Evolutionary conservation across 257 asterid genomes (phyloP).

Genomic region (Primulina huaijiensis): DNA sequence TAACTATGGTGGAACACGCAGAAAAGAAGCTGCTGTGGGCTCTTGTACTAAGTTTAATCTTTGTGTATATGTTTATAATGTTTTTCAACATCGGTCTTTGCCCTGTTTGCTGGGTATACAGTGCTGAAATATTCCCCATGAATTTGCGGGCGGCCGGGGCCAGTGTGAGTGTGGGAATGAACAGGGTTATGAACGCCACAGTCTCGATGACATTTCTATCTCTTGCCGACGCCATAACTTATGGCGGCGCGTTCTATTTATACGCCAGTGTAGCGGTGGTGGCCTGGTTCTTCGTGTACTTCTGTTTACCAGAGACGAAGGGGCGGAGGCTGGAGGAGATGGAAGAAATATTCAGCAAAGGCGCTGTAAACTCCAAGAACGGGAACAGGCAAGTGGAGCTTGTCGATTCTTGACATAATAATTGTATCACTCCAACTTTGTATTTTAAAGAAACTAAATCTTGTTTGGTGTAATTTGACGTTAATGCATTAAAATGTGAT

Average conservation of each 20-base stretch:
- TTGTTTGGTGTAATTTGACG: too few relatives aligned
- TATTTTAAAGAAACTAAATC: too few relatives aligned
- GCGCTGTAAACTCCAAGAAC: slow-evolving; percentile 3
- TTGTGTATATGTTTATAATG: slow-evolving; percentile 44
- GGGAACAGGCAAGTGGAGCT: slow-evolving; percentile 20
- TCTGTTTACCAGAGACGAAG: slow-evolving; percentile 65
- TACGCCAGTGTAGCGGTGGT: slow-evolving; percentile 43
- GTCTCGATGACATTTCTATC: slow-evolving; percentile 66
- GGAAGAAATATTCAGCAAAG: slow-evolving; percentile 51
- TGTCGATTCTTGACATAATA: not conserved
- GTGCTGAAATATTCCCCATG: slow-evolving; percentile 65
- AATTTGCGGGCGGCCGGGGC: slow-evolving; percentile 63
- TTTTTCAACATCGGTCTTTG: slow-evolving; percentile 69
- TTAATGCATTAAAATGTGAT: too few relatives aligned
- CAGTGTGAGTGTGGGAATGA: slow-evolving; percentile 58
- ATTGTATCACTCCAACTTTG: too few relatives aligned
- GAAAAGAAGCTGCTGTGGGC: slow-evolving; percentile 42
- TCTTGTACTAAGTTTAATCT: slow-evolving; percentile 46
- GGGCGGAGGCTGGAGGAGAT: slow-evolving; percentile 67
- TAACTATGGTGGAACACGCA: slow-evolving; percentile 44
- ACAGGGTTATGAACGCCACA: slow-evolving; percentile 70
- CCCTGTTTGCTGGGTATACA: slow-evolving; percentile 84
- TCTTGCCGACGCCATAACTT: slow-evolving; percentile 45
- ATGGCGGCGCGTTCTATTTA: slow-evolving; percentile 58
- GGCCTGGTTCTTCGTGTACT: slow-evolving; percentile 58